Evolutionary conservation across 2,329 filamentous ascomycete genomes (phyloP), one percentile per base, ranked within the genome.

Genomic region (Sclerotinia subarctica): DNA sequence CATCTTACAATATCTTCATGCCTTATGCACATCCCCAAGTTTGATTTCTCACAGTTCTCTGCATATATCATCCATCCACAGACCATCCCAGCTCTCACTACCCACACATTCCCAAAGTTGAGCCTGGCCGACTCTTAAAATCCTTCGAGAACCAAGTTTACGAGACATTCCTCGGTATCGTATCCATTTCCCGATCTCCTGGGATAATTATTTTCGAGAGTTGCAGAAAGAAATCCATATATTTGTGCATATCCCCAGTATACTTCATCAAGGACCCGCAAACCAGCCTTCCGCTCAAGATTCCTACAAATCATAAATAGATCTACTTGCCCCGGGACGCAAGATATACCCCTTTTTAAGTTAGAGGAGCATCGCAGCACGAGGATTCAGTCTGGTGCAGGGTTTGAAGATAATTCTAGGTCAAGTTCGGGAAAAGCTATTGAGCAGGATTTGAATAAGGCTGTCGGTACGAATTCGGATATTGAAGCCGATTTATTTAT

Each of bases 151-250:
- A 32, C 26, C 24, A 46, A 59, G 38, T 46, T 21, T 29, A 15
- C 38, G 29, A 19, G 42, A 38, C 56, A 46, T 29, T 46, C 10
- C 46, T 59, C 15, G 15, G 29, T 26, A n/a, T 59, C 26, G 24
- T 46, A 46, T 59, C 56, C 38, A 46, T 24, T 29, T 15, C 44
- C 38, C 42, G 17, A 59, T 59, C 38, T 59, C 19, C 56, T 46
- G 17, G 44, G 24, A 46, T 24, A 58, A 58, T 15, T 42, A 58
- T 58, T 35, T 1, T 44, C 38, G 44, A 42, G 46, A 29, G 24
- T 59, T 59, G 38, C 56, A 46, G 24, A 26, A 46, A 46, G 19
- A 26, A 59, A 32, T 59, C 56, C 56, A 59, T 59, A 59, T 59
- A 29, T 59, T 7, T 59, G 44, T 46, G 56, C 56, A 59, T 42